phyloP scores from a whole-genome alignment of 495 filamentous ascomycete genomes.

The Chaetomium fimeti region DNA sequence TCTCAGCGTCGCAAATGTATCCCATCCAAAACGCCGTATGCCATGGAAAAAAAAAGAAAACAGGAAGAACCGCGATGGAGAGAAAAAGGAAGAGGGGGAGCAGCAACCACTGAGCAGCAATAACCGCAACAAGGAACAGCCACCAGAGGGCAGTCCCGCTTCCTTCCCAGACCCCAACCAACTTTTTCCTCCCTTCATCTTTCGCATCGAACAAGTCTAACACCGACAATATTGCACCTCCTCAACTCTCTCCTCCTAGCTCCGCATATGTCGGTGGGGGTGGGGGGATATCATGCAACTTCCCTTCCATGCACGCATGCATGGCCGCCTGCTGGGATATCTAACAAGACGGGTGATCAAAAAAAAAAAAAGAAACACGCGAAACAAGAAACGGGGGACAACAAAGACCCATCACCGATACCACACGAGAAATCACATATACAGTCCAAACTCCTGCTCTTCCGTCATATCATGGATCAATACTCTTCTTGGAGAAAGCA shows the following conservation, averaged over 20 bases:
- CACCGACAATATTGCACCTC: not conserved
- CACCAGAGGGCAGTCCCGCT: not conserved
- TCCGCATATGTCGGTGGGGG: constrained; percentile 11
- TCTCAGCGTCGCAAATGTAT: constrained; percentile 15
- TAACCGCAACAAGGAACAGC: not conserved
- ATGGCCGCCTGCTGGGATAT: constrained; percentile 24
- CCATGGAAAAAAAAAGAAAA: constrained; percentile 13
- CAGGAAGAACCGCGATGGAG: constrained; percentile 1
- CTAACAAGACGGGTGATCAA: constrained; percentile 11
- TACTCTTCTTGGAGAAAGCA: constrained; percentile 40
- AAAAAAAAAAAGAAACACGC: not conserved
- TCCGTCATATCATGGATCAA: constrained; percentile 28
- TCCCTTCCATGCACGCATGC: not conserved
- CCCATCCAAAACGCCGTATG: constrained; percentile 24
- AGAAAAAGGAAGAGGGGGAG: not conserved
- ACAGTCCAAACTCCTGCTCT: not conserved
- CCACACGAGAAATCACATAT: not conserved
- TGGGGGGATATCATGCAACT: constrained; percentile 7
- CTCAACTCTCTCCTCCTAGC: not conserved
- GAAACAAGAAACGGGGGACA: not conserved
- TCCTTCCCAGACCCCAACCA: not conserved
- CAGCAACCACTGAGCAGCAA: constrained; percentile 3
- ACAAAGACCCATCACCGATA: not conserved
- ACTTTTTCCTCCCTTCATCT: constrained; percentile 6
- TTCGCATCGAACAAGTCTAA: not conserved